Base-by-base conservation (phyloP, 148 eudicot species). In the Cornus kousa region DNA sequence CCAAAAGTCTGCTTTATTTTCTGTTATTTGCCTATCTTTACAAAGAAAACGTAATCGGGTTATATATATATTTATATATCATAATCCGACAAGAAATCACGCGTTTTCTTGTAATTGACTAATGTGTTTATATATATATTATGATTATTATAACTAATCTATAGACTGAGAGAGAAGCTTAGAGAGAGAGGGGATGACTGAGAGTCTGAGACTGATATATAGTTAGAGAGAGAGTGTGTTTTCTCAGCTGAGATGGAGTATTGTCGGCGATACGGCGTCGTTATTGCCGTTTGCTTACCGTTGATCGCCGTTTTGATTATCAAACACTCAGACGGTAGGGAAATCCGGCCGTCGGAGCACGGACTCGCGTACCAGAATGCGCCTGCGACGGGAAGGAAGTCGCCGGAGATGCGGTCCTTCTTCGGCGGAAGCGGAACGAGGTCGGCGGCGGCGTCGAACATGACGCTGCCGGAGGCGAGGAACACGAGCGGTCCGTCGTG, bases 321-420 rank as follows among this genome's bases (percentile, higher is more conserved):
- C 76, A 39, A 2, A 28, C 73, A 48, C 2, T 70, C 71, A 9
- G 57, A 57, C 70, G 81, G 71, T 8, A 71, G 74, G 20, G 82
- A 83, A 2, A 82, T 83, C 70, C 79, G 85, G 35, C 85, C 85
- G 23, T 83, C 85, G 67, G 85, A 83, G 20, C 85, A 82, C 79
- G 85, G 85, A 40, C 74, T 83, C 0, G 66, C 77, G 5, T 74
- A 43, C 62, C 81, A 82, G 23, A 59, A 83, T 11, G 8, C 23
- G 2, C 69, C 81, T 28, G 13, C 85, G 50, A 28, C 71, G 23
- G 35, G n/a, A 10, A 17, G 48, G 53, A 76, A 65, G 59, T 39
- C 74, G 66, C 74, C 67, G 55, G 83, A 71, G 22, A 76, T 76
- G 79, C 65, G 14, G 19, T 48, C 79, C 59, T 70, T 79, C 76